A percentile compares a stretch with the other conserved stretches of the same genome.
These are phyloP conservation scores for Apiospora marii DNA, from an alignment of 2,329 filamentous ascomycete genomes.

Conservation along the genomic window DNA sequence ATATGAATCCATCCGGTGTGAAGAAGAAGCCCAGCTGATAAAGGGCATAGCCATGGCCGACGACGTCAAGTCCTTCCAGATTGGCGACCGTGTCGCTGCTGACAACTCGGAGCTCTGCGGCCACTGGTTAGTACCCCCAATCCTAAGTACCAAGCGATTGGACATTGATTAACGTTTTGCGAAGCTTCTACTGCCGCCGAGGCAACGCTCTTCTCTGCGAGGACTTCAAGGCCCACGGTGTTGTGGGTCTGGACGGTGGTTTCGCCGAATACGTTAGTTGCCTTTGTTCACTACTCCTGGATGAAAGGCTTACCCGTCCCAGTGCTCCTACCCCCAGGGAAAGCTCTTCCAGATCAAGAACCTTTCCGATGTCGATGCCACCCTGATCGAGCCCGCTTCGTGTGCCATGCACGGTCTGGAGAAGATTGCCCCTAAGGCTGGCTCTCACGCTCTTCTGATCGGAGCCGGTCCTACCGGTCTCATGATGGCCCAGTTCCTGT, in stretches of 20 bases:
- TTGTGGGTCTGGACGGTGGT: slow-evolving; percentile 70
- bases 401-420: slow-evolving; percentile 76
- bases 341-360: slow-evolving; percentile 72
- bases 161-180: slow-evolving; percentile 26
- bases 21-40: slow-evolving; percentile 26
- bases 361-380: slow-evolving; percentile 72
- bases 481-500: slow-evolving; percentile 47
- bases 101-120: slow-evolving; percentile 73
- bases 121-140: slow-evolving; percentile 55
- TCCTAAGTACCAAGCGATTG: background rate
- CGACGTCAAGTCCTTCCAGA: slow-evolving; percentile 65
- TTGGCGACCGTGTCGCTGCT: slow-evolving; percentile 71
- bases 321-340: slow-evolving; percentile 57
- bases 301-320: slow-evolving; percentile 11
- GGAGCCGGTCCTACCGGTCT: slow-evolving; percentile 73
- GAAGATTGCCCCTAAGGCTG: slow-evolving; percentile 71
- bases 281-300: slow-evolving; percentile 2
- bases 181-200: slow-evolving; percentile 72
- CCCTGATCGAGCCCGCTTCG: slow-evolving; percentile 73
- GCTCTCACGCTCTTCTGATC: slow-evolving; percentile 71
- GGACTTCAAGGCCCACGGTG: slow-evolving; percentile 71
- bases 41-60: slow-evolving; percentile 39
- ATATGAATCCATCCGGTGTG: slow-evolving; percentile 30
- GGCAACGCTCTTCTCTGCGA: slow-evolving; percentile 74
- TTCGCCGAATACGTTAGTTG: slow-evolving; percentile 70